Base-by-base conservation (phyloP, 495 filamentous ascomycete genomes). In the Talaromyces trachyspermus region DNA sequence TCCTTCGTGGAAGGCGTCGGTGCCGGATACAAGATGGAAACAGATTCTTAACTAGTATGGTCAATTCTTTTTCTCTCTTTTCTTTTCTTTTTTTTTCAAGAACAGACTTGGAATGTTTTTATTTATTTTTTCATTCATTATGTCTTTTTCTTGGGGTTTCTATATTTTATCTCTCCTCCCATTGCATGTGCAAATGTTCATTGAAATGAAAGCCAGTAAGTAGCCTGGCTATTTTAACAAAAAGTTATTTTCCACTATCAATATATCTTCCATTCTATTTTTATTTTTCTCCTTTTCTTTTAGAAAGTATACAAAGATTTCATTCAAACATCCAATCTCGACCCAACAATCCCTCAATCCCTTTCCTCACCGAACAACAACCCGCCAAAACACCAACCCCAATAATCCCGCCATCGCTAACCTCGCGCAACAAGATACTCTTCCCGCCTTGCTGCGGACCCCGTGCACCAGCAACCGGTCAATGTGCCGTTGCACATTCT, bases 371-470 rank as follows among this genome's bases (percentile, higher is more conserved):
- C 15, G 61, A 74, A 4, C n/a, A n/a, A n/a, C n/a, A n/a, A n/a
- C 77, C 80, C 1, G 80, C 81, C 26, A 88, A 59, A 10, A 86
- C 80, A 0, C 80, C 84, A 2, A 83, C 83, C 0, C 84, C 84
- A 17, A 78, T 79, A 46, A 87, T 79, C 1, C 83, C 84, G 5
- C 84, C 84, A 59, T 87, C 81, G 51, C 79, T 75, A 49, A 79
- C 84, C 23, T 83, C 79, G 30, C 66, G 65, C 39, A 88, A 59
- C 15, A 79, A 68, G 6, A 88, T 70, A 46, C 70, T 71, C 39
- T 80, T 72, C 2, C 71, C 72, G 9, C 58, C 58, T 19, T 72
- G 61, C 2, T 65, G 58, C 2, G 65, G 65, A 24, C 75, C 75
- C 76, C 74, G 11, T 63, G 63, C 4, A 66, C 54, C 17, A 84